Evolutionary conservation across 2,329 filamentous ascomycete species (phyloP).

Genomic region (Talaromyces sp.): DNA sequence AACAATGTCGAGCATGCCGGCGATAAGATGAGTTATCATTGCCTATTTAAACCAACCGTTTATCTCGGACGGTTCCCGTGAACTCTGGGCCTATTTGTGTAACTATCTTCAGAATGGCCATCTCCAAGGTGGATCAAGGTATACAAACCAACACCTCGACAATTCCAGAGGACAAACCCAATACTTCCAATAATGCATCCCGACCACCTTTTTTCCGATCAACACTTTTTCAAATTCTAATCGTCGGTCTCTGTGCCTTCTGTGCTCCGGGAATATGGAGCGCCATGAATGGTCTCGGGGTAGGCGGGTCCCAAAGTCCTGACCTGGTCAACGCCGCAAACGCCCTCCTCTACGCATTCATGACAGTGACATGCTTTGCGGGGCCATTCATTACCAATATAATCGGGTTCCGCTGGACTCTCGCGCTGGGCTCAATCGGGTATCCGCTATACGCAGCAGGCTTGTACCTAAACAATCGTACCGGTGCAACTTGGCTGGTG

Average conservation of each 20-base stretch:
- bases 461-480: slow-evolving; percentile 44
- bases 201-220: too few species aligned
- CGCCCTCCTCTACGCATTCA: slow-evolving; percentile 50
- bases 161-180: too few species aligned
- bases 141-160: too few species aligned
- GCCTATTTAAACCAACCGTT: too few species aligned
- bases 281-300: slow-evolving; percentile 48
- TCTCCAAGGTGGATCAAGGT: too few species aligned
- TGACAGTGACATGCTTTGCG: slow-evolving; percentile 49
- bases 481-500: slow-evolving; percentile 45
- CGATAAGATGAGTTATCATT: too few species aligned
- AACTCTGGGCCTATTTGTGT: too few species aligned
- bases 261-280: slow-evolving; percentile 48
- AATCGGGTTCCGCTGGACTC: slow-evolving; percentile 36
- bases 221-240: slow-evolving; percentile 44
- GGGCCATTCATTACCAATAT: slow-evolving; percentile 32
- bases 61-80: too few species aligned
- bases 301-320: slow-evolving; percentile 45
- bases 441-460: slow-evolving; percentile 47
- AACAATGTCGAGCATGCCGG: too few species aligned
- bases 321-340: slow-evolving; percentile 51
- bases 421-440: slow-evolving; percentile 48
- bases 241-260: slow-evolving; percentile 46
- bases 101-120: too few species aligned
- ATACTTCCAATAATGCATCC: too few species aligned